Conservation (phyloP, 371 early-diverging fungal genomes). For the Lichtheimia corymbifera region DNA sequence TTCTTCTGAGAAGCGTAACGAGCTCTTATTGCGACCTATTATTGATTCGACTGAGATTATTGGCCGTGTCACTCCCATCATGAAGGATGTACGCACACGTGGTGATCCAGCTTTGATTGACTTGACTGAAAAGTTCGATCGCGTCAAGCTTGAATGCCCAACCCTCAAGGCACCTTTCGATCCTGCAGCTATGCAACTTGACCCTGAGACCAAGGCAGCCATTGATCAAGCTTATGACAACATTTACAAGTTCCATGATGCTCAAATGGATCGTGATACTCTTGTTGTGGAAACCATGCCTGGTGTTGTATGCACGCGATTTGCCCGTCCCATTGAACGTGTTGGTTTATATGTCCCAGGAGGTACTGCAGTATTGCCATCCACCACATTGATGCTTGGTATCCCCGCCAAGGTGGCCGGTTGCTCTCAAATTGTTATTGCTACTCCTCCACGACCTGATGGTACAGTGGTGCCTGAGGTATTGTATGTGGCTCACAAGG, state of each 20-base stretch:
- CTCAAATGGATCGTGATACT: constrained; percentile 78
- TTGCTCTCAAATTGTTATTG: constrained; percentile 91
- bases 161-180: constrained; percentile 89
- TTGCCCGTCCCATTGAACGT: constrained; percentile 90
- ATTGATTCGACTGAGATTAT: constrained; percentile 87
- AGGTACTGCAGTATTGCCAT: constrained; percentile 96
- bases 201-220: constrained; percentile 72
- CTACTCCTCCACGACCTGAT: constrained; percentile 94
- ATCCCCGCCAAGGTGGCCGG: constrained; percentile 98
- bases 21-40: constrained; percentile 88
- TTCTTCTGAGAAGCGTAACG: constrained; percentile 45
- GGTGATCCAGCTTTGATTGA: constrained; percentile 90
- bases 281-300: constrained; percentile 95
- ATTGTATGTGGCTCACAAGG: constrained; percentile 96
- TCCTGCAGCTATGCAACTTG: constrained; percentile 64
- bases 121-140: constrained; percentile 89
- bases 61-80: constrained; percentile 87
- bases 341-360: constrained; percentile 98
- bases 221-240: constrained; percentile 96
- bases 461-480: constrained; percentile 94
- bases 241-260: constrained; percentile 90
- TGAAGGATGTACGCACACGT: constrained; percentile 75
- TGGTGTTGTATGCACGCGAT: constrained; percentile 91
- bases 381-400: constrained; percentile 94
- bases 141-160: constrained; percentile 68